These are phyloP conservation scores for Zopfochytrium polystomum DNA, from an alignment of 371 early-diverging fungal species.

Conservation along the genomic window DNA sequence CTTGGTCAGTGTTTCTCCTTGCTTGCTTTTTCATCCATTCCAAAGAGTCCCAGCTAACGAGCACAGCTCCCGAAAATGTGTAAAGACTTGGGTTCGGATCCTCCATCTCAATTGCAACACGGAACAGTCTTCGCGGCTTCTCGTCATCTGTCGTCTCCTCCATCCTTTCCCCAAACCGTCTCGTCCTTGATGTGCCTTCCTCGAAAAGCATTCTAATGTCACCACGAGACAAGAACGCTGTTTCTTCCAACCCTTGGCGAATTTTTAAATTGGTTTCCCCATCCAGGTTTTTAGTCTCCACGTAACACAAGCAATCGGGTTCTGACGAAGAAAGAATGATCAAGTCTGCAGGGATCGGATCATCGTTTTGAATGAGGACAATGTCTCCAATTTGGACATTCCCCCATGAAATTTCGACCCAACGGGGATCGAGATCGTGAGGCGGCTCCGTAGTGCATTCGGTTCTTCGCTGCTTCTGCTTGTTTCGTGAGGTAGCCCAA, in stretches of 20 bases:
- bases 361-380: conserved; percentile 65
- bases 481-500: background rate
- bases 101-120: conserved; percentile 67
- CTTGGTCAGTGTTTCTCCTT: too few species aligned
- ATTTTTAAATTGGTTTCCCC: conserved; percentile 97
- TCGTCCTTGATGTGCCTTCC: background rate
- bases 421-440: background rate
- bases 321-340: conserved; percentile 72
- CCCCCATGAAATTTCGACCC: background rate
- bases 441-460: background rate
- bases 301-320: conserved; percentile 70
- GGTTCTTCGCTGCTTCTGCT: background rate
- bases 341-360: conserved; percentile 79
- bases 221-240: background rate
- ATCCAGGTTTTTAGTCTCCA: conserved; percentile 93
- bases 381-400: conserved; percentile 65
- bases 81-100: conserved; percentile 40
- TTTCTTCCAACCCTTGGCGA: background rate
- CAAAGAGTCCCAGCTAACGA: too few species aligned
- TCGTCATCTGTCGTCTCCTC: too few species aligned
- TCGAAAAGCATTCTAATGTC: background rate
- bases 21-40: too few species aligned
- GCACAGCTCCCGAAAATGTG: conserved; percentile 35
- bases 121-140: conserved; percentile 32
- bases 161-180: too few species aligned